Base-by-base conservation (phyloP, 805 yeast genomes). In the Saccharomycodes ludwigii region DNA sequence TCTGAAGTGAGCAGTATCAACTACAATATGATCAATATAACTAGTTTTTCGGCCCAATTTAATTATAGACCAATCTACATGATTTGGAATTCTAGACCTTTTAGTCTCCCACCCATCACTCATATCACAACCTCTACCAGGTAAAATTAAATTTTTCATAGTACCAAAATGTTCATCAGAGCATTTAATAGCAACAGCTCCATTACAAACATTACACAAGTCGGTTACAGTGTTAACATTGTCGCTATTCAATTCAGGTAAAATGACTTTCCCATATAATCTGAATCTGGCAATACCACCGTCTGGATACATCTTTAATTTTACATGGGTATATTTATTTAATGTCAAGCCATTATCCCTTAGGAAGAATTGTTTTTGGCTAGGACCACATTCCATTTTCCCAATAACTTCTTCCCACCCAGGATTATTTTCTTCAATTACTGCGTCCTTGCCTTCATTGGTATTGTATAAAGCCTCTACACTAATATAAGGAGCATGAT, bases 81-180 rank as follows among this genome's bases (percentile, higher is more conserved):
- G 97, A 27, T 82, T 85, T 4, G 75, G 71, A 9, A 61, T 64
- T 52, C 97, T 70, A 2, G 95, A 84, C 53, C 98, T 73, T 46
- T 71, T 73, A 16, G 98, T 88, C 54, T 88, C 98, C 98, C 98
- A 88, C 10, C 98, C 98, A 50, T 91, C 97, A 31, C 91, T 73
- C 97, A 88, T 88, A 56, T 88, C 95, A 46, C 68, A 71, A 32
- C 98, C 98, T 38, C 96, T 73, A 11, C 97, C 97, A 2, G 96
- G 96, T 34, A 88, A 63, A 35, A 88, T 60, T 39, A 88, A 62
- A 59, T 88, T 88, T 54, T 82, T 93, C 23, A 86, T 94, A 27
- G 88, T 70, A 23, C 95, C 94, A 50, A 88, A 88, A 59, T 86
- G 97, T 61, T 88, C 94, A 59, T 91, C 95, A 2, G 93, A 78